These are phyloP conservation scores for Cucurbita ficifolia DNA, from an alignment of 306 rosid genomes.

Conservation along the genomic window DNA sequence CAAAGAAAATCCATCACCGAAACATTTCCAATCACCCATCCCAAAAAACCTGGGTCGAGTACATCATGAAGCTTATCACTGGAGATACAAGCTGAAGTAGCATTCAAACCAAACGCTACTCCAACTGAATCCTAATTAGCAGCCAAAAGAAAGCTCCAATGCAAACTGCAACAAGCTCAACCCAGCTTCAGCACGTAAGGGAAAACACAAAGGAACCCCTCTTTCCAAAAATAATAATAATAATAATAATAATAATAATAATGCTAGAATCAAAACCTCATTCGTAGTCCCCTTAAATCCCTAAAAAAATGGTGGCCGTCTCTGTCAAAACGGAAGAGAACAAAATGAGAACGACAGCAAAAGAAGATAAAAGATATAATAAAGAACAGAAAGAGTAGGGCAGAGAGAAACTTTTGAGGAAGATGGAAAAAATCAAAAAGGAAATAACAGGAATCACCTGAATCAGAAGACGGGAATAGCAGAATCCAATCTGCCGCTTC, in stretches of 20 bases:
- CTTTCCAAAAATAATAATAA: no score
- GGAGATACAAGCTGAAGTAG: not conserved
- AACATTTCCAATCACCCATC: not conserved
- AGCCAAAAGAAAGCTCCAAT: slow-evolving; percentile 2
- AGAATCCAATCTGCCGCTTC: slow-evolving; percentile 17
- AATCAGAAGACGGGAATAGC: slow-evolving; percentile 24
- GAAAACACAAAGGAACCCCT: slow-evolving; percentile 9
- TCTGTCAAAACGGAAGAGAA: not conserved
- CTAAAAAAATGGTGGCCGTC: slow-evolving; percentile 18
- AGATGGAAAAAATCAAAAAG: not conserved
- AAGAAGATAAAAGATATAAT: not conserved
- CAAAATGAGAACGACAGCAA: slow-evolving; percentile 6
- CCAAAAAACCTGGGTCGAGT: slow-evolving; percentile 3
- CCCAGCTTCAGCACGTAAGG: slow-evolving; percentile 11
- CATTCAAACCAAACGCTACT: slow-evolving; percentile 10
- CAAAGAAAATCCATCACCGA: not conserved
- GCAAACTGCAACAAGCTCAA: slow-evolving; percentile 11
- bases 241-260: no score
- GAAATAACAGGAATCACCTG: slow-evolving; percentile 44
- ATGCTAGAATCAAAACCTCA: not conserved
- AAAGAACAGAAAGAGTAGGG: slow-evolving; percentile 11
- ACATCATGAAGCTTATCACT: slow-evolving; percentile 9
- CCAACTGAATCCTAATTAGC: not conserved
- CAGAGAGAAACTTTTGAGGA: not conserved
- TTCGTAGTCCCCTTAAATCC: not conserved